Evolutionary conservation across 345 rosid species (phyloP), one percentile per base, ranked within the genome.

Genomic region (Pugionium dolabratum): DNA sequence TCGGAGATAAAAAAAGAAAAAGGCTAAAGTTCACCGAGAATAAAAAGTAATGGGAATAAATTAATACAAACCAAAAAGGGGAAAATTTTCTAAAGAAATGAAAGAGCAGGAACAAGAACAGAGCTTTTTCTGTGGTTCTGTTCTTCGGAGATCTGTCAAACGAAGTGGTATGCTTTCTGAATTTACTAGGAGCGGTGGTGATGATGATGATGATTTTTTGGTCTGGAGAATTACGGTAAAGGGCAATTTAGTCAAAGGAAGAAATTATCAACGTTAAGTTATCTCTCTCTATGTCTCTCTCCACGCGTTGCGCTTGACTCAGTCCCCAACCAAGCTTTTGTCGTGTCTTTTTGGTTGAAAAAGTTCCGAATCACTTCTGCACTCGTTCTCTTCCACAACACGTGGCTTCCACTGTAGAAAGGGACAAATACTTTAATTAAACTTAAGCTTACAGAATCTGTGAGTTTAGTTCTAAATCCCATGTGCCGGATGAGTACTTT

Each of bases 291-390:
- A 9, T 44, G 9, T 26, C 44, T 26, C 2, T 5, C 28, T 5
- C 50, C 70, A 71, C 70, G 75, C 75, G 75, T 71, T 55, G 57
- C 8, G 65, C 58, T 69, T 64, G 75, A 71, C 70, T 64, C 47
- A 56, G 70, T 64, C 64, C 39, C 67, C 34, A 33, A 60, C 54
- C 35, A 43, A 45, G 53, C 64, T 55, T 54, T 63, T 63, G 70
- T 63, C 64, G 56, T 71, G 43, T 62, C 63, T 46, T 62, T 71
- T 62, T 45, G 9, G 41, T 62, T 52, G 8, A 18, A 29, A 66
- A 18, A 18, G 18, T 18, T 18, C 18, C 18, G 56, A 58, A 70
- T 52, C 67, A 61, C 61, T 55, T 40, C 7, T 50, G 45, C 9
- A 62, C 46, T 47, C 56, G 47, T 57, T 57, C 28, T 67, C 36